phyloP scores from a whole-genome alignment of 352 stramenopile species.

The Globisporangium abappressorium region DNA sequence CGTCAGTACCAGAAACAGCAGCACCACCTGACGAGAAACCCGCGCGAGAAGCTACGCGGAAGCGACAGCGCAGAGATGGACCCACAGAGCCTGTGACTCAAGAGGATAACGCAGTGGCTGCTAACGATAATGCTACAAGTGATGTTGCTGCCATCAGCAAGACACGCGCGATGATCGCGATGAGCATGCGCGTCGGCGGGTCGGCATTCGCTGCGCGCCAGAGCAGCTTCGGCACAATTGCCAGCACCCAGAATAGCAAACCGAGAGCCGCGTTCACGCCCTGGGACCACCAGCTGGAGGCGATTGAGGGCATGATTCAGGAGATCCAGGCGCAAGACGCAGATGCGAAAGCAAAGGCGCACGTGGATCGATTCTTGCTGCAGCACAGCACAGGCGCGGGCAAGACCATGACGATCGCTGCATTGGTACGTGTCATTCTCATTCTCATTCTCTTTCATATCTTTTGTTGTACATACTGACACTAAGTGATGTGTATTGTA shows the following conservation, averaged over 20 bases:
- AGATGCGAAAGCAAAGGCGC: constrained; percentile 14
- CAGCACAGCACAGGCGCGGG: constrained; percentile 83
- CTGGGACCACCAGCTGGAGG: constrained; percentile 62
- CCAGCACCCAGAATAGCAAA: constrained; percentile 3
- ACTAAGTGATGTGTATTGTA: not conserved
- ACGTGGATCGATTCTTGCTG: constrained; percentile 49
- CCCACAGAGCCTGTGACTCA: not conserved
- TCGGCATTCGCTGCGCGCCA: constrained; percentile 16
- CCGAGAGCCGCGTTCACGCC: constrained; percentile 36
- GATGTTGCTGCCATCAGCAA: not conserved
- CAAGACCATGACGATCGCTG: constrained; percentile 79
- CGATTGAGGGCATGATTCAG: constrained; percentile 50
- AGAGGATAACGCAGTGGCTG: no score
- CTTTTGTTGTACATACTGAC: not conserved
- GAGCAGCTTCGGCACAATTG: constrained; percentile 11
- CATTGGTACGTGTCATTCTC: constrained; percentile 28
- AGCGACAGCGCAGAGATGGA: constrained; percentile 20
- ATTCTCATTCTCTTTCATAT: not conserved
- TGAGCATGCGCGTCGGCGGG: constrained; percentile 59
- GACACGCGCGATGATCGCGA: constrained; percentile 26
- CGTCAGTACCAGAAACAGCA: not conserved
- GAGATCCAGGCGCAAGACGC: constrained; percentile 31
- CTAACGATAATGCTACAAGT: not conserved
- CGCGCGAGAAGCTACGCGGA: constrained; percentile 15
- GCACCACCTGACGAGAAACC: constrained; percentile 3